A percentile compares a stretch with the other conserved stretches of the same genome.
These are phyloP conservation scores for Chlorella sp. DNA, from an alignment of 139 green algal genomes.

Conservation along the genomic window DNA sequence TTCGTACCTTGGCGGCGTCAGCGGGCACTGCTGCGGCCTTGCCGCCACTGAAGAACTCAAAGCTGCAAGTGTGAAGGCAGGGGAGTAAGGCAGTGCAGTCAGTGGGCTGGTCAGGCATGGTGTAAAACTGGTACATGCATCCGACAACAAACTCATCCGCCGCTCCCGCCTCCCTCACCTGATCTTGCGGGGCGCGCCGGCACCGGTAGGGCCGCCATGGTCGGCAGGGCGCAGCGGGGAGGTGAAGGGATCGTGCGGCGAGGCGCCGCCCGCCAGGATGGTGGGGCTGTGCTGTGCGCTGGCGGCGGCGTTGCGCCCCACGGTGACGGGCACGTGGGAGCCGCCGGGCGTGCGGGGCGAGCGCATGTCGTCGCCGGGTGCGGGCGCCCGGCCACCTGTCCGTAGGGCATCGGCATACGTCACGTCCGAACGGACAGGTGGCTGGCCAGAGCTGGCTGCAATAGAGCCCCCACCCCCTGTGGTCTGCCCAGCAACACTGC, in stretches of 20 bases:
- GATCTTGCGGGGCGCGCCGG: slow-evolving; percentile 11
- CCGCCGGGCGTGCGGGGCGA: slow-evolving; percentile 23
- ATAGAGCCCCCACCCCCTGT: no score
- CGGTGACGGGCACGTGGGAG: slow-evolving; percentile 20
- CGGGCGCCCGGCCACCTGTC: slow-evolving; percentile 4
- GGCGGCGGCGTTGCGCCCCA: slow-evolving; percentile 13
- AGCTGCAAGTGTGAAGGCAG: background rate
- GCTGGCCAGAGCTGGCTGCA: background rate
- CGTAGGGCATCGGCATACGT: slow-evolving; percentile 12
- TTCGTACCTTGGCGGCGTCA: background rate
- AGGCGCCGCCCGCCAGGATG: slow-evolving; percentile 14
- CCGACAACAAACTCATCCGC: no score
- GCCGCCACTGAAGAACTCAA: slow-evolving; percentile 8
- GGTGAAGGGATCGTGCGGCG: slow-evolving; percentile 5
- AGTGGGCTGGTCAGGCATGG: no score
- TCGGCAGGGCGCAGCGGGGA: background rate
- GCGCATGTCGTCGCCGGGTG: background rate
- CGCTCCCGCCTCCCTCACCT: background rate
- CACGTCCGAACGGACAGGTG: background rate
- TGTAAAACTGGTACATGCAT: no score
- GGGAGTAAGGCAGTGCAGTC: no score
- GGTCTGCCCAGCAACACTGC: no score
- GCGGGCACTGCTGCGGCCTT: background rate
- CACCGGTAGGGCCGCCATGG: background rate
- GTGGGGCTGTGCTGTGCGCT: slow-evolving; percentile 28